Base-by-base conservation (phyloP, 768 basidiomycete genomes). In the Serendipita vermifera region DNA sequence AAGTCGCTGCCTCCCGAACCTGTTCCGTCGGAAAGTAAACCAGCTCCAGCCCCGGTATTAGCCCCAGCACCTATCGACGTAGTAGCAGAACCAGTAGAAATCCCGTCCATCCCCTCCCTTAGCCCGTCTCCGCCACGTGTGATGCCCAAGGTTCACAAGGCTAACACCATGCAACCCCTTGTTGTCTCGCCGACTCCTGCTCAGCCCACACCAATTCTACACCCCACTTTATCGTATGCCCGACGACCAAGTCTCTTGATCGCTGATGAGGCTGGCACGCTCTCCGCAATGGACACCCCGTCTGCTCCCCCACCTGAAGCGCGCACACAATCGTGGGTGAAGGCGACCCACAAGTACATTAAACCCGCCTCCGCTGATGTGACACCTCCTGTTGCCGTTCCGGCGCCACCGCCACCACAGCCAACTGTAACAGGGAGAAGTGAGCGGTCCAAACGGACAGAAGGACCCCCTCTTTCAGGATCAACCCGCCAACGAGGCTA, bases 351-450 rank as follows among this genome's bases (percentile, higher is more conserved):
- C n/a, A n/a, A n/a, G n/a, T n/a, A n/a, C n/a, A n/a, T n/a, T n/a
- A n/a, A n/a, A n/a, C n/a, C n/a, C n/a, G n/a, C n/a, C n/a, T n/a
- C n/a, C n/a, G n/a, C n/a, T n/a, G n/a, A n/a, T n/a, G n/a, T n/a
- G n/a, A n/a, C n/a, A n/a, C n/a, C n/a, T n/a, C n/a, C n/a, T n/a
- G n/a, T n/a, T n/a, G n/a, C n/a, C n/a, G n/a, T n/a, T n/a, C n/a
- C n/a, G n/a, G n/a, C n/a, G n/a, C 41, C 20, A 35, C 55, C 55
- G 39, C 58, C 60, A 54, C 48, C 57, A 7, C 53, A 58, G 36
- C 57, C 60, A 1, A 38, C 60, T n/a, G 55, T 56, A 55, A 62
- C 39, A 20, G 58, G 55, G 40, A 56, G 22, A 26, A n/a, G 15
- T 9, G 24, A 33, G 5, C 32, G 32, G 5, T 24, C 17, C 11